Conservation (phyloP, 2,329 filamentous ascomycete species). For the Akanthomyces uredinophilus region DNA sequence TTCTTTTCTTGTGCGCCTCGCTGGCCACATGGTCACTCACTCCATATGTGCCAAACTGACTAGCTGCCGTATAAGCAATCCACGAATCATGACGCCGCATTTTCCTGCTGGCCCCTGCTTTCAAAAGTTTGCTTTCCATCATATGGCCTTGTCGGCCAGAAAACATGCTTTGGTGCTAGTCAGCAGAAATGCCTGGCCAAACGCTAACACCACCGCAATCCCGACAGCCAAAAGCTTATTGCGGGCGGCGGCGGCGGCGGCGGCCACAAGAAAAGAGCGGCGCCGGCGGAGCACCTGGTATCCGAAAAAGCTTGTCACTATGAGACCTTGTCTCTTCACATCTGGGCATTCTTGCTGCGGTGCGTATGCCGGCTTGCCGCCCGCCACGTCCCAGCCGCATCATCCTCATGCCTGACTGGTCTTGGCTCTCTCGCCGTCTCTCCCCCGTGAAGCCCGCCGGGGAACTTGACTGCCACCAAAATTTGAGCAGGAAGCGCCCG, state of each 20-base stretch:
- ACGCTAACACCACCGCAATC: not conserved
- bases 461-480: too few relatives aligned
- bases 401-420: not conserved
- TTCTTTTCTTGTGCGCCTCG: not conserved
- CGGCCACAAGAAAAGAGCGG: not conserved
- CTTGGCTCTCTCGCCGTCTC: not conserved
- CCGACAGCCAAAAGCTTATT: constrained; percentile 3
- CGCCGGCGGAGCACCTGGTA: not conserved
- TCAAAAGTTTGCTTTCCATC: not conserved
- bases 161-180: constrained; percentile 1
- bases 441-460: not conserved
- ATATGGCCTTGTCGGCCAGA: not conserved
- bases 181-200: not conserved
- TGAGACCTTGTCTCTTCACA: not conserved
- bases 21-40: not conserved
- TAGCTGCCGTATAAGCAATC: not conserved
- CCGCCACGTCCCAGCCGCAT: not conserved
- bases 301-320: not conserved
- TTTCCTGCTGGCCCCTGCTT: not conserved
- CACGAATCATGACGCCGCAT: not conserved
- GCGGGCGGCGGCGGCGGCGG: not conserved
- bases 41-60: not conserved
- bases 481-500: too few relatives aligned
- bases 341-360: not conserved
- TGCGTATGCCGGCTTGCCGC: not conserved